These are phyloP conservation scores for Sesbania bispinosa DNA, from an alignment of 306 rosid species.

Conservation along the genomic window DNA sequence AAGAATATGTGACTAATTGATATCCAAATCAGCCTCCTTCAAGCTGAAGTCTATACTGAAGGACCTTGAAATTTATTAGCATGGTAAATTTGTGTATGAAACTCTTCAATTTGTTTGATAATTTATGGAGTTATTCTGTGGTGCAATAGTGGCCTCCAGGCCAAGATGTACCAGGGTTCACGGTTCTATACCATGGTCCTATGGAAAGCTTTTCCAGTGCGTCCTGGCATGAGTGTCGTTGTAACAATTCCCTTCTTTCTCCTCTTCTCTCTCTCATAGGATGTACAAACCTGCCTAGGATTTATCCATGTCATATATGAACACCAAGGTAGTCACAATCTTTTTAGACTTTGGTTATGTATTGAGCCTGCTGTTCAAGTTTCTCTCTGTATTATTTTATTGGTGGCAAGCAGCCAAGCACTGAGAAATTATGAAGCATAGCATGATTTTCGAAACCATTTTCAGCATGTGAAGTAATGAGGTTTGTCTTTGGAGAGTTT, in stretches of 20 bases:
- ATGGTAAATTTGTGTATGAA: conserved; percentile 17
- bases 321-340: not conserved
- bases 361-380: not conserved
- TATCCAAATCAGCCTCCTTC: not conserved
- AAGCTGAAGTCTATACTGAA: not conserved
- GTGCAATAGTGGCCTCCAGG: not conserved
- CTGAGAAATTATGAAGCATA: not conserved
- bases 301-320: not conserved
- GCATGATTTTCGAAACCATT: not conserved
- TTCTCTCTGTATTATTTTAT: not conserved
- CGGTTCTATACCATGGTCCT: not conserved
- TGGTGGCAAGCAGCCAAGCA: conserved; percentile 6
- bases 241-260: too few relatives aligned
- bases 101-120: conserved; percentile 15
- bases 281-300: not conserved
- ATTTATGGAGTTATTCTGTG: conserved; percentile 23
- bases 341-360: not conserved
- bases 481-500: not conserved
- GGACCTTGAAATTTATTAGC: conserved; percentile 4
- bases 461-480: not conserved
- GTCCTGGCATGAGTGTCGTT: not conserved
- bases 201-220: too few relatives aligned
- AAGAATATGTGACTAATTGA: not conserved
- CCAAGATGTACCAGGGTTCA: conserved; percentile 1
- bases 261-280: not conserved